phyloP scores from a whole-genome alignment of 306 rosid species.

The Biancaea sappan region DNA sequence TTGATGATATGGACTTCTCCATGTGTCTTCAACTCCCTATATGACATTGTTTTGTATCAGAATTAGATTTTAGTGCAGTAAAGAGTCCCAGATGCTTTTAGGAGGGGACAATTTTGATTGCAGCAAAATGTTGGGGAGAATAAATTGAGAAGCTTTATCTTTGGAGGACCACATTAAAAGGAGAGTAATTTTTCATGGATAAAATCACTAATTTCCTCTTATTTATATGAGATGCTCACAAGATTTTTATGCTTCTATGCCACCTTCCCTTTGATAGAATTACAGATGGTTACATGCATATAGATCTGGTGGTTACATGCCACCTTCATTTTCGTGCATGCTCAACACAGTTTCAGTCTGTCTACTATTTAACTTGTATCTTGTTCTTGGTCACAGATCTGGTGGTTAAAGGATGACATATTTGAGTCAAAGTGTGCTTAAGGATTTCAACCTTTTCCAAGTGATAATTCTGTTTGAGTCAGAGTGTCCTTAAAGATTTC shows the following conservation, averaged over 20 bases:
- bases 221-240: not conserved
- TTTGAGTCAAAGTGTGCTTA: conserved; percentile 34
- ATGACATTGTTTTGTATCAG: not conserved
- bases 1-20: not conserved
- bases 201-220: not conserved
- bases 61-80: no score
- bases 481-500: no score
- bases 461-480: not conserved
- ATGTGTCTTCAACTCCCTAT: not conserved
- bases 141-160: not conserved
- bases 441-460: not conserved
- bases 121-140: not conserved
- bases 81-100: no score
- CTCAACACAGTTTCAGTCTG: not conserved
- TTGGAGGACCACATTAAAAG: not conserved
- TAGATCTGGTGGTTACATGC: conserved; percentile 28
- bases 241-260: conserved; percentile 16
- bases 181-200: not conserved
- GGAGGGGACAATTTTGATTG: not conserved
- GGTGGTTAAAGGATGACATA: conserved; percentile 44
- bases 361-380: conserved; percentile 10
- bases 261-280: conserved; percentile 17
- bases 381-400: conserved; percentile 20
- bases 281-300: conserved; percentile 22
- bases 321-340: conserved; percentile 10